A percentile compares a stretch with the other conserved stretches of the same genome.
Evolutionary conservation across 768 basidiomycete species (phyloP).

Genomic region (Mycena haematopus): DNA sequence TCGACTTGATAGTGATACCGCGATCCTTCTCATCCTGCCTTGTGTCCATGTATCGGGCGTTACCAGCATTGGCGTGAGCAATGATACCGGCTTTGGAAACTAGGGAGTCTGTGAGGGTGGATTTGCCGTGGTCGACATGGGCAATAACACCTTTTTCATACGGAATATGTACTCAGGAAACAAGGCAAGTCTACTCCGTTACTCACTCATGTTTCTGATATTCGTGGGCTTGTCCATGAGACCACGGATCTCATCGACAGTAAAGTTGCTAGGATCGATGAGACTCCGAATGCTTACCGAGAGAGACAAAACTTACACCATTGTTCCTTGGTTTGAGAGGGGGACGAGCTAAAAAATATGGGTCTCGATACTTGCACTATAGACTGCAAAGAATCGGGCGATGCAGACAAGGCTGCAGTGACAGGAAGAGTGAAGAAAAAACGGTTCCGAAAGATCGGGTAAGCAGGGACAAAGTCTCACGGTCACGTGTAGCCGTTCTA

Average conservation of each 20-base stretch:
- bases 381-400: constrained; percentile 19
- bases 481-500: no score
- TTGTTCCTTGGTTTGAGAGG: constrained; percentile 60
- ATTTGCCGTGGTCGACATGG: constrained; percentile 91
- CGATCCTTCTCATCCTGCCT: constrained; percentile 99
- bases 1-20: constrained; percentile 99
- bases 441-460: constrained; percentile 7
- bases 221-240: constrained; percentile 93
- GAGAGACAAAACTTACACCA: constrained; percentile 64
- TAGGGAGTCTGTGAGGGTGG: constrained; percentile 97
- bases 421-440: constrained; percentile 16
- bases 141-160: constrained; percentile 9
- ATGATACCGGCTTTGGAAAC: constrained; percentile 99
- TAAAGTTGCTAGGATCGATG: constrained; percentile 75
- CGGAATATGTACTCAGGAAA: no score
- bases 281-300: constrained; percentile 37
- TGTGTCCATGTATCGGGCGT: constrained; percentile 97
- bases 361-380: constrained; percentile 18
- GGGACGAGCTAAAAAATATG: constrained; percentile 22
- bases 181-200: no score
- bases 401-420: constrained; percentile 9
- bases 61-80: constrained; percentile 91
- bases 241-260: constrained; percentile 73
- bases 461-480: no score
- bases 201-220: constrained; percentile 57